Evolutionary conservation across 345 rosid species (phyloP).

Genomic region (Durio zibethinus): DNA sequence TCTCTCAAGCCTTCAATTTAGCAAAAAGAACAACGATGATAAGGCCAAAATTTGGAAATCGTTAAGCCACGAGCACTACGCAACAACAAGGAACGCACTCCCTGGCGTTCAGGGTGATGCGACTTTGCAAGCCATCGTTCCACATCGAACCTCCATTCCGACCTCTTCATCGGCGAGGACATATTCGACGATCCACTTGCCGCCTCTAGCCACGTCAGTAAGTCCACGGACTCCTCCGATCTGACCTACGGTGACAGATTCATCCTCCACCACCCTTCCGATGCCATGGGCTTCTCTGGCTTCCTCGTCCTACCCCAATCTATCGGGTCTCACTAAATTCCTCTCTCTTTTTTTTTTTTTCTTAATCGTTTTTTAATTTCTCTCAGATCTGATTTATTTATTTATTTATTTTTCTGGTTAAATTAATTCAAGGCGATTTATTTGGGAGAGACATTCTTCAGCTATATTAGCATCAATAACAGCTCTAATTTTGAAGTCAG

Average conservation of each 20-base stretch:
- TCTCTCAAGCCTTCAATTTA: neutral
- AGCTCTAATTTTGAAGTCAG: constrained; percentile 83
- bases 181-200: constrained; percentile 78
- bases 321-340: constrained; percentile 53
- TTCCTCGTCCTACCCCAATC: constrained; percentile 97
- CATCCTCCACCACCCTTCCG: constrained; percentile 63
- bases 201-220: constrained; percentile 35
- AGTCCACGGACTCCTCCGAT: constrained; percentile 50
- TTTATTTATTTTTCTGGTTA: neutral
- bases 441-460: constrained; percentile 90
- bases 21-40: neutral
- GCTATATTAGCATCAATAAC: constrained; percentile 89
- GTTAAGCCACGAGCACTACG: constrained; percentile 42
- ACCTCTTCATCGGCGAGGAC: constrained; percentile 91
- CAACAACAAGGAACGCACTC: constrained; percentile 80
- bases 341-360: neutral
- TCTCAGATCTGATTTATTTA: neutral
- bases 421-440: constrained; percentile 64
- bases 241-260: constrained; percentile 65
- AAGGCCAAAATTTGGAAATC: constrained; percentile 13
- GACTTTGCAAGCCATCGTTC: constrained; percentile 86
- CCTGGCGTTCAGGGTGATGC: constrained; percentile 94
- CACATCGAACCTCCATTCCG: constrained; percentile 85
- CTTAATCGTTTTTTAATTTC: neutral
- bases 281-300: constrained; percentile 86